Base-by-base conservation (phyloP, 345 rosid genomes). In the Aurinia saxatilis region DNA sequence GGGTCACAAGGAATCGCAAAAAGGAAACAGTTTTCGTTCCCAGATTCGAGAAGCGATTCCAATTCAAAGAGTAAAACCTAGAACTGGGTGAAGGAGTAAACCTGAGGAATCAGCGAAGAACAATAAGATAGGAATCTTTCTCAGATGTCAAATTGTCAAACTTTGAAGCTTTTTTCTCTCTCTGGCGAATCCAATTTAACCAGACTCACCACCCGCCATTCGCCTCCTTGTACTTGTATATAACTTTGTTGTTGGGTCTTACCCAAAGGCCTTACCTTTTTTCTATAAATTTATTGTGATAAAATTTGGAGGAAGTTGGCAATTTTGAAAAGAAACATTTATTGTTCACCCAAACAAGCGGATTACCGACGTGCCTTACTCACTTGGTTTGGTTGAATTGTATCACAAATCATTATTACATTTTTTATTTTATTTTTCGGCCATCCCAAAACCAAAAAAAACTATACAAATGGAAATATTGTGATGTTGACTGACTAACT, bases 401-500 rank as follows among this genome's bases (percentile, higher is more conserved):
- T n/a, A 42, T 8, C 11, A 50, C 8, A 50, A 12, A n/a, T 31
- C 10, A 38, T 41, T 41, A 10, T 8, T 21, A 34, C 10, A 2
- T 2, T 12, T 31, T 31, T 8, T 11, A 1, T 10, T 21, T 2
- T 12, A 0, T 0, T 36, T 47, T 61, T 38, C 11, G 8, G 37
- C 57, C 6, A 18, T 18, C 2, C 7, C 19, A 40, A 13, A 50
- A 37, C 2, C 13, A 15, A 35, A 6, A 55, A 35, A 12, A 35
- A 12, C 18, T 45, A 36, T 46, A 66, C 19, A 46, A 33, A 60
- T 60, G 33, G 53, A 13, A 6, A 21, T 19, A 34, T 33, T 34
- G 45, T 35, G 45, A 46, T 46, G 45, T 60, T 34, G 65, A 67
- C 50, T 39, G 36, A 67, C 72, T 46, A 39, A 67, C 57, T 18